Conservation (phyloP, 2,329 filamentous ascomycete genomes). For the Cordyceps pruinosa region DNA sequence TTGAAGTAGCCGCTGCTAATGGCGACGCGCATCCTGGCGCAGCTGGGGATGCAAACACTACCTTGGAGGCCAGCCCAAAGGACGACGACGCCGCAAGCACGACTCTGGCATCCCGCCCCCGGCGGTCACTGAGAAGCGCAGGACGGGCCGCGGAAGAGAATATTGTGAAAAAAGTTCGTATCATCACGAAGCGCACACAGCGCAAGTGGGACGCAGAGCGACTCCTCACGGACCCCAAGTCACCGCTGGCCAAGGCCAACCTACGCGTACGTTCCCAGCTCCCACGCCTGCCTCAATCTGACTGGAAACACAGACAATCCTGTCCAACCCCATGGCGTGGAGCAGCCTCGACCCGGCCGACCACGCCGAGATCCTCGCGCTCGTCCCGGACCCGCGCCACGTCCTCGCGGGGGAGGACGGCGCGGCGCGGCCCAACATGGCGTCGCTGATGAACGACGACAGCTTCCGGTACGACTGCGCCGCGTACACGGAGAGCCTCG, state of each 20-base stretch:
- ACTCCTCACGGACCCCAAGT: constrained; percentile 30
- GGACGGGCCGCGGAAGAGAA: constrained; percentile 12
- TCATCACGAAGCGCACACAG: constrained; percentile 15
- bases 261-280: constrained; percentile 25
- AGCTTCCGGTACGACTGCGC: constrained; percentile 41
- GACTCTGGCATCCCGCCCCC: background rate
- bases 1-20: background rate
- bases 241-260: constrained; percentile 32
- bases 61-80: background rate
- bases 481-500: constrained; percentile 39
- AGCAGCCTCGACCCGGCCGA: constrained; percentile 28
- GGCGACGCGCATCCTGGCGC: background rate
- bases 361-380: constrained; percentile 28
- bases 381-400: constrained; percentile 32
- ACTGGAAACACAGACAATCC: constrained; percentile 23
- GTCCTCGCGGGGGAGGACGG: constrained; percentile 24
- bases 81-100: background rate
- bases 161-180: constrained; percentile 22
- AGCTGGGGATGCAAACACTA: background rate
- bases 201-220: constrained; percentile 30
- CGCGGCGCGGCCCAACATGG: constrained; percentile 34
- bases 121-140: background rate
- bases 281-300: background rate
- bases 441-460: constrained; percentile 38
- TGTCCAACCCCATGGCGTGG: constrained; percentile 34